These are phyloP conservation scores for Rhodamnia rubescens DNA, from an alignment of 345 rosid species.

Conservation along the genomic window DNA sequence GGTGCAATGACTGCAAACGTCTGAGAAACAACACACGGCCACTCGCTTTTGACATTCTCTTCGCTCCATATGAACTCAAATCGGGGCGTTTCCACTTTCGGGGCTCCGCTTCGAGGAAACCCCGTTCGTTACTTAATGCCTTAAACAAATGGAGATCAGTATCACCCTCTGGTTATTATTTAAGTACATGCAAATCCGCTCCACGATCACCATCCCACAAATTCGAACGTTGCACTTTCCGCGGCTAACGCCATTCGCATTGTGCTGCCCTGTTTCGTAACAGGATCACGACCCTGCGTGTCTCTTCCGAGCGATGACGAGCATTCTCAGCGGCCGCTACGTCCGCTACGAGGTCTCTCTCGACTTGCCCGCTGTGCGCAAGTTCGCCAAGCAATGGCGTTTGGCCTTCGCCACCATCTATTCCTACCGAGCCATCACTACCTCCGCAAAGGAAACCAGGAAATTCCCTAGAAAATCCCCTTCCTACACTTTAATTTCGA, in stretches of 20 bases:
- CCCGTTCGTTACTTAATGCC: no score
- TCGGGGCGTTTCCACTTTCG: no score
- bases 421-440: slow-evolving; percentile 27
- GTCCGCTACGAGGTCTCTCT: slow-evolving; percentile 7
- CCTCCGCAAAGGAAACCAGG: background rate
- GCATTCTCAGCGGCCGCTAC: background rate
- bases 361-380: slow-evolving; percentile 9
- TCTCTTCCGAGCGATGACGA: background rate
- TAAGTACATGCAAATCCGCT: no score
- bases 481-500: slow-evolving; percentile 6
- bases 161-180: no score
- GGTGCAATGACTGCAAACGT: no score
- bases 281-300: background rate
- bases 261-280: background rate
- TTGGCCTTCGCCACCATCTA: slow-evolving; percentile 31
- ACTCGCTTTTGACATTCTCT: no score
- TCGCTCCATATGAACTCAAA: no score
- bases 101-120: no score
- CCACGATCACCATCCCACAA: background rate
- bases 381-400: slow-evolving; percentile 38
- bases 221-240: background rate
- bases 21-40: no score
- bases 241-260: background rate
- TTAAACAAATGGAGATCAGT: no score
- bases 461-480: background rate